Base-by-base conservation (phyloP, 106 monocot genomes). In the Allium fistulosum region DNA sequence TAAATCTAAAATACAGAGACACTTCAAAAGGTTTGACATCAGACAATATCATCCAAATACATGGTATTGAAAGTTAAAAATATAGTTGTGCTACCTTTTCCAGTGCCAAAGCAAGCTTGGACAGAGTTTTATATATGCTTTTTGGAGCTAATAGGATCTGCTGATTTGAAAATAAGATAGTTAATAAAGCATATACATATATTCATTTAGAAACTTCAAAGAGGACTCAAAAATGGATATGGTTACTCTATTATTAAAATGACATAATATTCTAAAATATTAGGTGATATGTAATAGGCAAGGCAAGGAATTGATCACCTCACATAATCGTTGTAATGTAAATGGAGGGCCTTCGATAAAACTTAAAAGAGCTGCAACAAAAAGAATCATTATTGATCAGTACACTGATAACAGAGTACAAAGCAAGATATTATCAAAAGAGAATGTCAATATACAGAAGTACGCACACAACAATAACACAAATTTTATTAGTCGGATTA, bases 261-360 rank as follows among this genome's bases (percentile, higher is more conserved):
- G 51, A 46, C 27, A 28, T 8, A 17, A 4, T 61, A 8, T n/a
- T 61, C 17, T 17, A 47, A 47, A 74, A 58, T 11, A 17, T 9
- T 26, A 3, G 17, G 18, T 26, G 28, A 66, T 51, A 22, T 26
- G 53, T 57, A 28, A 59, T 65, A 15, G 63, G 7, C 17, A 59
- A 66, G 26, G 47, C 63, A 26, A 51, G 53, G n/a, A 71, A 12
- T 26, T 11, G 68, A 58, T 59, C 63, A 92, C 96, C 92, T 97
- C 96, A 77, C 96, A 97, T 7, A 97, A 72, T 66, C 96, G 88
- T 70, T 97, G 96, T 74, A 97, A 67, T 48, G 96, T 97, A 71
- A 97, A 97, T 70, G 96, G 96, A 78, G 96, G 96, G 48, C 96
- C 96, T 57, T 97, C 96, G 27, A 67, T 70, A 82, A 97, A 97